Percentiles rank a stretch among this genome's conserved stretches.
Evolutionary conservation across 768 basidiomycete species (phyloP).

Genomic region (Agrocybe pediades): DNA sequence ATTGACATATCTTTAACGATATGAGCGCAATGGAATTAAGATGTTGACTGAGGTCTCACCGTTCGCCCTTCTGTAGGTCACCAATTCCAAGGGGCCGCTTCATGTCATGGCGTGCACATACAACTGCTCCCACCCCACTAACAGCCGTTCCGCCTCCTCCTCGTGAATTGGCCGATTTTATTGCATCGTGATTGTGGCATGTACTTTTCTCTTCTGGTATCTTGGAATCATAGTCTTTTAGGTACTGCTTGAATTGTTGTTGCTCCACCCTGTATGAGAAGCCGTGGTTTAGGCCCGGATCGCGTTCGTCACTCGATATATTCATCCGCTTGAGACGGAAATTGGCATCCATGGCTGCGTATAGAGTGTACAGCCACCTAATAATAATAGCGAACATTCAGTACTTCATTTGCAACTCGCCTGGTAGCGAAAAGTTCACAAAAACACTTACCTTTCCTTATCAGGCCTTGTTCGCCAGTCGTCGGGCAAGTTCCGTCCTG

Average conservation of each 20-base stretch:
- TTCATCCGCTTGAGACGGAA: constrained; percentile 32
- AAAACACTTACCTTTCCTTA: background rate
- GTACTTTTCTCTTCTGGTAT: constrained; percentile 23
- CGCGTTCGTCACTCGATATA: constrained; percentile 23
- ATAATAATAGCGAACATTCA: background rate
- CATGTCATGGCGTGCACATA: constrained; percentile 32
- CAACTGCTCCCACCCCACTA: constrained; percentile 27
- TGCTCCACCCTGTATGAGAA: constrained; percentile 30
- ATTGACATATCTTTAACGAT: constrained; percentile 25
- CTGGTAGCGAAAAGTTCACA: no score
- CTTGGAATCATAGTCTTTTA: constrained; percentile 16
- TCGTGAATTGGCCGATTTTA: constrained; percentile 23
- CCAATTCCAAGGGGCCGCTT: constrained; percentile 25
- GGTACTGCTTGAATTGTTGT: constrained; percentile 21
- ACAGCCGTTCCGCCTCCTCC: constrained; percentile 21
- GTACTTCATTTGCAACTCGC: no score
- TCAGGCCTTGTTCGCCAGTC: constrained; percentile 13
- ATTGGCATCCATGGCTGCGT: constrained; percentile 21
- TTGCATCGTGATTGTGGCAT: constrained; percentile 30
- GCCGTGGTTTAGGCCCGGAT: constrained; percentile 28
- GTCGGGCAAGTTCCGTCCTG: constrained; percentile 16
- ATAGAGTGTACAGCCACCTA: constrained; percentile 25
- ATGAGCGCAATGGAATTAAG: background rate
- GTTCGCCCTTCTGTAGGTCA: constrained; percentile 33
- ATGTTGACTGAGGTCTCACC: constrained; percentile 18